These are phyloP conservation scores for Aspergillus sp. DNA, from an alignment of 2,329 filamentous ascomycete species.

Conservation along the genomic window DNA sequence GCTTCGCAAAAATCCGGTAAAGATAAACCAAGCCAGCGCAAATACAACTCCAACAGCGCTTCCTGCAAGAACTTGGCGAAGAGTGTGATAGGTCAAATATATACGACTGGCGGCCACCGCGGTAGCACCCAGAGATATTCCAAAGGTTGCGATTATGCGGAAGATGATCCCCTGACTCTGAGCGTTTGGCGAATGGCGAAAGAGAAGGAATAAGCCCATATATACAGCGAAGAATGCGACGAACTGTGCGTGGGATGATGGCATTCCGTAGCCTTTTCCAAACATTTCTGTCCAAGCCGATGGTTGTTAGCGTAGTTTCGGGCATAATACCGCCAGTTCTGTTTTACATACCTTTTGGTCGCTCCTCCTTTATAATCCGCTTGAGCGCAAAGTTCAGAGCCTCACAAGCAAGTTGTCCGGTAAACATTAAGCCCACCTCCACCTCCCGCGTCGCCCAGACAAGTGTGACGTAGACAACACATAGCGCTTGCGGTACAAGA, in stretches of 20 bases:
- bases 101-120: conserved; percentile 78
- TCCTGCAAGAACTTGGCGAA: conserved; percentile 82
- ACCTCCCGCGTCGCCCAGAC: conserved; percentile 88
- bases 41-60: conserved; percentile 67
- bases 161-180: conserved; percentile 44
- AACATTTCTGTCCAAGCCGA: conserved; percentile 58
- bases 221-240: conserved; percentile 87
- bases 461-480: conserved; percentile 84
- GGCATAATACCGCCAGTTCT: not conserved
- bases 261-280: conserved; percentile 97
- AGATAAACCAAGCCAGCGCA: conserved; percentile 74
- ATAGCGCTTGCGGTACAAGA: conserved; percentile 86
- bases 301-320: not conserved
- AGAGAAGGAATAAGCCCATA: conserved; percentile 77
- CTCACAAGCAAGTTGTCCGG: conserved; percentile 88
- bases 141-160: conserved; percentile 57
- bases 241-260: conserved; percentile 91
- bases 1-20: conserved; percentile 66
- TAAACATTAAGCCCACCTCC: conserved; percentile 86
- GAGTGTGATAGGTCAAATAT: conserved; percentile 91
- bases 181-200: conserved; percentile 67
- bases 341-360: conserved; percentile 67
- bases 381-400: conserved; percentile 87
- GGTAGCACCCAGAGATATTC: conserved; percentile 61
- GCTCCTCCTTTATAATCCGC: conserved; percentile 86